Base-by-base conservation (phyloP, 1,284 basidiomycete species). In the Neonothopanus nambi region DNA sequence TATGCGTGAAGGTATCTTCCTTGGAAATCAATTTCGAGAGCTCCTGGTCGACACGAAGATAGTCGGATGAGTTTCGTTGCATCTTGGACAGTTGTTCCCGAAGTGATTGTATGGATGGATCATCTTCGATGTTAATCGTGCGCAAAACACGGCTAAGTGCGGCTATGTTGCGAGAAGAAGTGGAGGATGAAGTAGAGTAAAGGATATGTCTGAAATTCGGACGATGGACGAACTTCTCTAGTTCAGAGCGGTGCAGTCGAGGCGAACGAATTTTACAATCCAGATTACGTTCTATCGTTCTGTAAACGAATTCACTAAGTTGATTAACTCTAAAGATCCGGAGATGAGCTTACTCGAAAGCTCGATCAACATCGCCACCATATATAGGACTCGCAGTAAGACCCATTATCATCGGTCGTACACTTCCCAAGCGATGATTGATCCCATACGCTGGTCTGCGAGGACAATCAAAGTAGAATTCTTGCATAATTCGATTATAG, bases 301-400 rank as follows among this genome's bases (percentile, higher is more conserved):
- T 55, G 23, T 70, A 86, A 87, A 47, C 13, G 8, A 48, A 43
- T 13, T 26, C 20, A 44, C 38, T 51, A 7, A 47, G 9, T 33
- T 33, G 11, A 11, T 28, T 3, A 28, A 53, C 13, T 30, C n/a
- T 42, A 20, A 24, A 18, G 35, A 47, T 36, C 18, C 15, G 42
- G 35, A 7, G 38, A 6, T 21, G 5, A 13, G 67, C 78, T 49
- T 59, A 87, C 88, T 71, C 65, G 61, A 90, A 87, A 3, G 87
- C 81, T 52, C 68, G 72, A 39, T 72, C 74, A 2, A 81, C 78
- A 63, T 90, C 78, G n/a, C 85, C 83, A 18, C 87, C 87, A 61
- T 82, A 90, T 33, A 91, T 84, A 1, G 90, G 90, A 60, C 89
- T 91, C 5, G 91, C 90, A 3, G 90, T 93, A 28, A 93, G 70